Base-by-base conservation (phyloP, 306 rosid species). In the Ormosia semicastrata region DNA sequence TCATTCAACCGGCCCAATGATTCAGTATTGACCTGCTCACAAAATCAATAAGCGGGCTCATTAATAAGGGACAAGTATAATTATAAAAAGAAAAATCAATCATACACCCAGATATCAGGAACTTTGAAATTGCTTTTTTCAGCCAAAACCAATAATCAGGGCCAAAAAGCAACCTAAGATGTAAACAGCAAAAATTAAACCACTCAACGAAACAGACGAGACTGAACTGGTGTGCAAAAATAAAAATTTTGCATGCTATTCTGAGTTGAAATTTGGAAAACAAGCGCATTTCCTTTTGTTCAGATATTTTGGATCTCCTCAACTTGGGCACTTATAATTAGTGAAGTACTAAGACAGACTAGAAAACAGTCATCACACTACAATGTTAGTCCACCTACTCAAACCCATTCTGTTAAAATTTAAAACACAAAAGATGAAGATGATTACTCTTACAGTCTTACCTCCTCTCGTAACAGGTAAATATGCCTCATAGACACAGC, bases 21-120 rank as follows among this genome's bases (percentile, higher is more conserved):
- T 81, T 91, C 91, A n/a, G 89, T 79, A 84, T 93, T 88, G 77
- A 89, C 89, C 99, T 95, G 97, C 89, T 87, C 79, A 86, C 40
- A 85, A 78, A 57, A 82, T 88, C 75, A 85, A 82, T 59, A n/a
- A 46, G 91, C 90, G 86, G 92, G 89, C 88, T 76, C 86, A 71
- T 85, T 79, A 80, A 84, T 88, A 85, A 89, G 84, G 63, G 83
- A 67, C 85, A 71, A 18, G 52, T 63, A 39, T 46, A 59, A 47
- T 18, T 52, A 32, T 18, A 3, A 57, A 15, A 80, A 15, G 5
- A 60, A 73, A 46, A 52, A 58, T 0, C 34, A 24, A 58, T 11
- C 44, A 52, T 11, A n/a, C 57, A 8, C 9, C 30, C 12, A 53
- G 4, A 78, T n/a, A 69, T 68, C 70, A 60, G 49, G 58, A 56